phyloP scores from a whole-genome alignment of 2,329 filamentous ascomycete species.

The Ceratocystis cacaofunesta region DNA sequence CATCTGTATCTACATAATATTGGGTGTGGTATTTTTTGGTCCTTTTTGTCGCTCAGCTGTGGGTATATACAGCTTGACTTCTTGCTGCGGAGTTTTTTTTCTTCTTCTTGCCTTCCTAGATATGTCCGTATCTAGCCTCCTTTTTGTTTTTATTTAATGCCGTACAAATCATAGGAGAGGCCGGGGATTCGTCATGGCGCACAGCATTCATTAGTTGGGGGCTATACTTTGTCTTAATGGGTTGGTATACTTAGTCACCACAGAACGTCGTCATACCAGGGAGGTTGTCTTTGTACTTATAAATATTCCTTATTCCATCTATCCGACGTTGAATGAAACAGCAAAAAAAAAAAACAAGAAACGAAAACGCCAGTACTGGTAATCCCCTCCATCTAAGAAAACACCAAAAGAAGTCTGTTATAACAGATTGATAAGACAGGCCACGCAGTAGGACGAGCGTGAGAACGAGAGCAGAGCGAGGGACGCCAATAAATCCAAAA shows the following conservation, averaged over 20 bases:
- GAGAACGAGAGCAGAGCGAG: background rate
- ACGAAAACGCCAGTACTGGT: background rate
- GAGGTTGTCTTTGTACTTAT: background rate
- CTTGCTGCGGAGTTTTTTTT: background rate
- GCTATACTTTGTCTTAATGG: background rate
- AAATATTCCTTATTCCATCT: background rate
- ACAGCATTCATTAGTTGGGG: background rate
- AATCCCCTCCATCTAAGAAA: background rate
- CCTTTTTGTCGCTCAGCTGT: background rate
- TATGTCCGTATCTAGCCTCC: background rate
- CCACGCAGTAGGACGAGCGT: background rate
- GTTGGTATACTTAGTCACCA: background rate
- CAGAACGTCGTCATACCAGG: background rate
- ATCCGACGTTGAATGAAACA: background rate
- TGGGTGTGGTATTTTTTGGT: slow-evolving; percentile 4
- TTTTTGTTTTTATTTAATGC: slow-evolving; percentile 1
- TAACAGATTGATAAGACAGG: too few species aligned
- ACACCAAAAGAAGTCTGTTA: background rate
- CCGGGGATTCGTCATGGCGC: background rate
- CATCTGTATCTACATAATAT: background rate
- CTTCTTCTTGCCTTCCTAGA: slow-evolving; percentile 4
- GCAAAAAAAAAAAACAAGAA: background rate
- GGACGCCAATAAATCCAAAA: background rate
- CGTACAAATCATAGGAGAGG: slow-evolving; percentile 1
- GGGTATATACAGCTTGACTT: background rate